A percentile compares a stretch with the other conserved stretches of the same genome.
These are phyloP conservation scores for Metarhizium guizhouense DNA, from an alignment of 2,329 filamentous ascomycete species.

Conservation along the genomic window DNA sequence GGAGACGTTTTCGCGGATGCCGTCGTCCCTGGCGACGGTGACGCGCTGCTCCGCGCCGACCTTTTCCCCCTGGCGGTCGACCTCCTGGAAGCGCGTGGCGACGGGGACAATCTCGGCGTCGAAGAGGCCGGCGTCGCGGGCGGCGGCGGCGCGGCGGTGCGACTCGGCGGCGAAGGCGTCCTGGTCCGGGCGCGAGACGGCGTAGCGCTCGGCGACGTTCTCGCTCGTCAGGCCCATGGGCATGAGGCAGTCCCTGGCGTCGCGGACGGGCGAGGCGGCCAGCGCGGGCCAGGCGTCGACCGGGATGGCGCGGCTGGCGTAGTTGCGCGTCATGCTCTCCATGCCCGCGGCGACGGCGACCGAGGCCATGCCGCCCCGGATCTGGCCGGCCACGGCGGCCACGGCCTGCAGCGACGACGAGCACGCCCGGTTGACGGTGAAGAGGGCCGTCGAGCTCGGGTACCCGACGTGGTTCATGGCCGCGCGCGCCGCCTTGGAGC, in stretches of 20 bases:
- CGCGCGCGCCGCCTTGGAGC: slow-evolving; percentile 85
- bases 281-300: slow-evolving; percentile 70
- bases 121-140: slow-evolving; percentile 62
- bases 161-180: slow-evolving; percentile 72
- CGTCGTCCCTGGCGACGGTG: slow-evolving; percentile 71
- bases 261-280: slow-evolving; percentile 51
- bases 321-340: slow-evolving; percentile 95
- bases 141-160: slow-evolving; percentile 63
- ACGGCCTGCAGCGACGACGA: slow-evolving; percentile 70
- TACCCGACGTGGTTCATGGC: slow-evolving; percentile 78
- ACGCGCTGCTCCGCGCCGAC: slow-evolving; percentile 47
- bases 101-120: slow-evolving; percentile 74
- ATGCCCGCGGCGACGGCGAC: slow-evolving; percentile 78
- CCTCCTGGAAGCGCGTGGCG: slow-evolving; percentile 56
- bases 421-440: slow-evolving; percentile 86
- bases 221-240: slow-evolving; percentile 86
- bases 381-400: slow-evolving; percentile 63
- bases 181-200: slow-evolving; percentile 65
- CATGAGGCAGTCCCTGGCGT: slow-evolving; percentile 84
- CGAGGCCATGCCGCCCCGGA: slow-evolving; percentile 64
- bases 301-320: slow-evolving; percentile 76
- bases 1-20: slow-evolving; percentile 61
- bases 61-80: slow-evolving; percentile 50
- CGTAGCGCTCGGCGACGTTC: slow-evolving; percentile 75
- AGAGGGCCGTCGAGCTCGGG: slow-evolving; percentile 62